Conservation (phyloP, 1,139 yeast species). For the Petasospora fabianii region DNA sequence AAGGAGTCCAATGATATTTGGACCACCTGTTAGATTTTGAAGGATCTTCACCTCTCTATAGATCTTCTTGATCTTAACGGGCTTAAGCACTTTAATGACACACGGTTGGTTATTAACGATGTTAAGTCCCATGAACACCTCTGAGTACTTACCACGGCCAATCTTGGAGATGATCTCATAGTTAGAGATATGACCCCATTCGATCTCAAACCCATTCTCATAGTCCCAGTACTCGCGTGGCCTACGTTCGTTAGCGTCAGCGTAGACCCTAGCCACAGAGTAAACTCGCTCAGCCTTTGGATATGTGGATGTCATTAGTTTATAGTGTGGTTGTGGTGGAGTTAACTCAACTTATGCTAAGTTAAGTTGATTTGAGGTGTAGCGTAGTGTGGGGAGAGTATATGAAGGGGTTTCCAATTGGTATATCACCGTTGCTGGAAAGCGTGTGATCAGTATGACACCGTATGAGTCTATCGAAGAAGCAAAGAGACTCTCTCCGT, state of each 20-base stretch:
- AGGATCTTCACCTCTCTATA: conserved; percentile 91
- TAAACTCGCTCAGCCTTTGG: conserved; percentile 37
- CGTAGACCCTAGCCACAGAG: conserved; percentile 62
- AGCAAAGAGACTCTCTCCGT: no score
- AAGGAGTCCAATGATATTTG: conserved; percentile 73
- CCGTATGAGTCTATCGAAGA: no score
- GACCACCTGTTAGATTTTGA: conserved; percentile 83
- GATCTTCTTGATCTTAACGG: conserved; percentile 94
- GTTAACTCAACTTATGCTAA: neutral
- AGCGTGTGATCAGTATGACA: no score
- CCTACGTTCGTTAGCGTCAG: conserved; percentile 75
- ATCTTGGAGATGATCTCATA: conserved; percentile 90
- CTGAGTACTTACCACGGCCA: conserved; percentile 97
- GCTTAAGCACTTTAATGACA: conserved; percentile 93
- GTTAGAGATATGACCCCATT: conserved; percentile 60
- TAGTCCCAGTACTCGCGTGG: conserved; percentile 95
- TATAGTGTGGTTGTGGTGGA: neutral
- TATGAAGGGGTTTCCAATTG: no score
- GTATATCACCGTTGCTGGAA: no score
- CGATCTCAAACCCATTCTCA: conserved; percentile 53
- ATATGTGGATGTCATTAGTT: conserved; percentile 17
- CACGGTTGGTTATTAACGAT: conserved; percentile 50
- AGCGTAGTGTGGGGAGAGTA: no score
- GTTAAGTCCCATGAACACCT: conserved; percentile 83
- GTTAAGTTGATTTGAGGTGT: no score